Evolutionary conservation across 805 yeast genomes (phyloP).

Genomic region (Teunomyces tritomae): DNA sequence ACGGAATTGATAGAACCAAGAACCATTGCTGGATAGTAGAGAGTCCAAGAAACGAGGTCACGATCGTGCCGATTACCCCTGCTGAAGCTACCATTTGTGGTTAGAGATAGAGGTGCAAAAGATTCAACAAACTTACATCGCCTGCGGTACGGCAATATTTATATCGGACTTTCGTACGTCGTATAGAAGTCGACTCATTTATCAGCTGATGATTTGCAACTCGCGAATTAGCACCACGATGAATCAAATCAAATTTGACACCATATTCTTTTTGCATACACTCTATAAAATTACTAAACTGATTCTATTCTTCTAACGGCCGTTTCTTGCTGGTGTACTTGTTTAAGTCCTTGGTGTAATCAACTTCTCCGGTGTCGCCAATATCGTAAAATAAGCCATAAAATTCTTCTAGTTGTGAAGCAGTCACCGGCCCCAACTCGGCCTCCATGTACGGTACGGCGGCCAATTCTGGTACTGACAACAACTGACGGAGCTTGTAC

Average conservation of each 20-base stretch:
- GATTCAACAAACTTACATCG: not conserved
- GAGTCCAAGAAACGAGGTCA: not conserved
- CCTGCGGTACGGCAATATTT: not conserved
- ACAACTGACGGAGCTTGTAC: constrained; percentile 15
- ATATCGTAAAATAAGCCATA: constrained; percentile 25
- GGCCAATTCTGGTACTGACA: constrained; percentile 3
- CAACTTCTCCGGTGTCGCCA: constrained; percentile 19
- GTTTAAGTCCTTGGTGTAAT: constrained; percentile 17
- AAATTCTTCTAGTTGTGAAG: constrained; percentile 20
- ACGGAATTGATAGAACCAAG: constrained; percentile 47
- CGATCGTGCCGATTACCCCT: not conserved
- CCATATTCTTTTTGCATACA: not conserved
- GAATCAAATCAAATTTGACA: not conserved
- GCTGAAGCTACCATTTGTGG: not conserved
- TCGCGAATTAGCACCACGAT: not conserved
- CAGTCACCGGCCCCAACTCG: constrained; percentile 13
- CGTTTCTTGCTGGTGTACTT: constrained; percentile 16
- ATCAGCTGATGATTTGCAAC: constrained; percentile 3
- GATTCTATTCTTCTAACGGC: constrained; percentile 4
- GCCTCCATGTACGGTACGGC: constrained; percentile 12
- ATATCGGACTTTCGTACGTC: not conserved
- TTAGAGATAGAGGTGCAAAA: not conserved
- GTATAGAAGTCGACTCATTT: constrained; percentile 4
- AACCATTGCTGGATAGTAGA: constrained; percentile 15
- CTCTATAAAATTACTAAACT: not conserved